These are phyloP conservation scores for Ophiostoma australiae DNA, from an alignment of 2,329 filamentous ascomycete genomes.

Conservation along the genomic window DNA sequence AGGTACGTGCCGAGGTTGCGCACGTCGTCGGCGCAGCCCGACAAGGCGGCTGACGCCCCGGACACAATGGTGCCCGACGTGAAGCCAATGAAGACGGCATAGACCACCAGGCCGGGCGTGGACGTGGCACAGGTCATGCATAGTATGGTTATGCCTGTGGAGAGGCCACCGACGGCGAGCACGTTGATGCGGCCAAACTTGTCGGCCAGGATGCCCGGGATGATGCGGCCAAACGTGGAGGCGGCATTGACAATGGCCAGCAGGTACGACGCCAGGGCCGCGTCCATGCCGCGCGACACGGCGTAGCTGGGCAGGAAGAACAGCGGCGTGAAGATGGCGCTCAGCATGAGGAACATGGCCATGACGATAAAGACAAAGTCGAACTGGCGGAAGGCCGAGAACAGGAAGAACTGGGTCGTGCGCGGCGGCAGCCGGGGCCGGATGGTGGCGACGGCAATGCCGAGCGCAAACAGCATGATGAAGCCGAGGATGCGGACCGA, in stretches of 20 bases:
- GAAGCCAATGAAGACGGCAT: constrained; percentile 28
- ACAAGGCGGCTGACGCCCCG: constrained; percentile 37
- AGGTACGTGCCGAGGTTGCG: background rate
- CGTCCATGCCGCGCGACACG: constrained; percentile 39
- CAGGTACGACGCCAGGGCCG: constrained; percentile 55
- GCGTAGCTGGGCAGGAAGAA: constrained; percentile 55
- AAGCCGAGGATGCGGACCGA: constrained; percentile 37
- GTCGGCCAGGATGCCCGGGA: constrained; percentile 50
- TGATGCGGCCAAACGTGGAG: constrained; percentile 48
- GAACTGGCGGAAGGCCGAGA: constrained; percentile 47
- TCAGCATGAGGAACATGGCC: constrained; percentile 31
- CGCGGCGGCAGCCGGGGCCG: constrained; percentile 44
- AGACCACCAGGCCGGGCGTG: constrained; percentile 28
- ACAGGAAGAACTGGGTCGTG: constrained; percentile 26
- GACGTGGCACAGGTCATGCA: constrained; percentile 30
- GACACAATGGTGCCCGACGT: constrained; percentile 35
- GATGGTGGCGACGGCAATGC: constrained; percentile 39
- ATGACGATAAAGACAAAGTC: background rate
- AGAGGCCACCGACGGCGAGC: constrained; percentile 24
- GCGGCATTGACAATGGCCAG: constrained; percentile 59
- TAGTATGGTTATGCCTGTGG: constrained; percentile 31
- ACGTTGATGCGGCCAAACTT: constrained; percentile 48
- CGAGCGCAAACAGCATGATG: constrained; percentile 37
- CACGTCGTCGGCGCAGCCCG: constrained; percentile 29
- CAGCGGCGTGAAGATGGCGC: constrained; percentile 46